Base-by-base conservation (phyloP, 495 filamentous ascomycete species). In the Geoglossum glabrum region DNA sequence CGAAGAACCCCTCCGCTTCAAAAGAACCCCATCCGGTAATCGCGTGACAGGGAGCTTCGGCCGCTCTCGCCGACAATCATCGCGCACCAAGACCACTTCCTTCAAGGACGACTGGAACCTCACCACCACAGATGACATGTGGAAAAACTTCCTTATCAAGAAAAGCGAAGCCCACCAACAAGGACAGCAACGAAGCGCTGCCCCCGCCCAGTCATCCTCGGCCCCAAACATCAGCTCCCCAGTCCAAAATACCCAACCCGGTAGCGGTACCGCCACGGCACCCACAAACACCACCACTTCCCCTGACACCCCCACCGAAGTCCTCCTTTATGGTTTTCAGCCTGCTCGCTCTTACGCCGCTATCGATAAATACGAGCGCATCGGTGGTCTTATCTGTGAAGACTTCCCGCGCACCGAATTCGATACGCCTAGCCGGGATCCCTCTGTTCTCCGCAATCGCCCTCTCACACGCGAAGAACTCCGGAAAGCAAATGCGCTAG, bases 271-370 rank as follows among this genome's bases (percentile, higher is more conserved):
- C 27, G 49, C 59, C 9, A 38, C 54, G 43, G 33, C 55, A 13
- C 54, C 10, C 43, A 54, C 58, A 15, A 7, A 0, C 15, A 38
- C 36, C 26, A 0, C 57, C n/a, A 19, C 38, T 5, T 59, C 57
- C 63, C 9, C 63, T 72, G 30, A 58, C 71, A 69, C 67, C 54
- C 87, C 89, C 13, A 88, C 81, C 21, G 86, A 94, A 67, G 79
- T 90, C 58, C 80, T 93, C 27, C 72, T 95, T 26, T 83, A 86
- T 60, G 89, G 89, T n/a, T 94, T 86, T 68, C 77, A 80, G 34
- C 74, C 74, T 36, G 75, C 81, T 47, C 72, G 76, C 28, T 85
- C 92, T 70, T 94, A 87, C 74, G 85, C 87, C 31, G 87, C 86
- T 26, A 83, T 95, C 61, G 81, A 83, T 64, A 82, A 84, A 65